A percentile compares a stretch with the other conserved stretches of the same genome.
phyloP scores from a whole-genome alignment of 2,329 filamentous ascomycete species.

The Dichotomopilus funicola region DNA sequence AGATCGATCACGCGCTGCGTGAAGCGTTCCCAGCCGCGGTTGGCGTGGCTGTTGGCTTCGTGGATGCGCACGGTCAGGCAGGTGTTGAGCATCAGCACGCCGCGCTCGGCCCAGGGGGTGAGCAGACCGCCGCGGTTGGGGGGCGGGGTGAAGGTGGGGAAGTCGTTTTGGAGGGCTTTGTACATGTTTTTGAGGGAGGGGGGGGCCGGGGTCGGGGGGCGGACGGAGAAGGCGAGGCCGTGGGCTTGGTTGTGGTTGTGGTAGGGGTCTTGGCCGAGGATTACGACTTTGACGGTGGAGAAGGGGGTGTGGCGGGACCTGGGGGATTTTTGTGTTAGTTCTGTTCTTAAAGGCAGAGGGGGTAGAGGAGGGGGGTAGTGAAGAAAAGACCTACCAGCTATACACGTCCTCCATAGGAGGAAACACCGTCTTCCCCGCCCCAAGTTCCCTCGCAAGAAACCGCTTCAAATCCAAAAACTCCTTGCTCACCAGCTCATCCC shows the following conservation, averaged over 20 bases:
- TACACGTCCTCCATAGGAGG: slow-evolving; percentile 87
- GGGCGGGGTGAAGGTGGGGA: slow-evolving; percentile 69
- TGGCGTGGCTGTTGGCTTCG: slow-evolving; percentile 77
- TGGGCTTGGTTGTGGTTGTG: slow-evolving; percentile 95
- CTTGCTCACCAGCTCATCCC: slow-evolving; percentile 71
- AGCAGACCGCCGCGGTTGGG: slow-evolving; percentile 74
- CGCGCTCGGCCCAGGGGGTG: slow-evolving; percentile 88
- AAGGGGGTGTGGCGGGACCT: slow-evolving; percentile 95
- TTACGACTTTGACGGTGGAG: slow-evolving; percentile 80
- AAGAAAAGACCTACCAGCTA: slow-evolving; percentile 99
- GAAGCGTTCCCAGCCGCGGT: slow-evolving; percentile 86
- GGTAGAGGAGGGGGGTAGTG: no score
- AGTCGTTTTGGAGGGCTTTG: slow-evolving; percentile 79
- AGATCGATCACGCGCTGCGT: slow-evolving; percentile 88
- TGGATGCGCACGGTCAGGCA: slow-evolving; percentile 89
- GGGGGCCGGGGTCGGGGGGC: slow-evolving; percentile 78
- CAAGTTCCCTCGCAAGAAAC: slow-evolving; percentile 74
- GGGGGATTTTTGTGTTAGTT: background rate
- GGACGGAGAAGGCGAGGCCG: slow-evolving; percentile 91
- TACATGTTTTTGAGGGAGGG: slow-evolving; percentile 94
- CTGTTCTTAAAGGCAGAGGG: no score
- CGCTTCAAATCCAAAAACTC: slow-evolving; percentile 84
- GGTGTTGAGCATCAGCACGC: slow-evolving; percentile 89
- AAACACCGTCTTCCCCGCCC: slow-evolving; percentile 70
- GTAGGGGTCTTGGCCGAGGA: slow-evolving; percentile 94